These are phyloP conservation scores for Trichosanthes truncata DNA, from an alignment of 306 rosid genomes.

Conservation along the genomic window DNA sequence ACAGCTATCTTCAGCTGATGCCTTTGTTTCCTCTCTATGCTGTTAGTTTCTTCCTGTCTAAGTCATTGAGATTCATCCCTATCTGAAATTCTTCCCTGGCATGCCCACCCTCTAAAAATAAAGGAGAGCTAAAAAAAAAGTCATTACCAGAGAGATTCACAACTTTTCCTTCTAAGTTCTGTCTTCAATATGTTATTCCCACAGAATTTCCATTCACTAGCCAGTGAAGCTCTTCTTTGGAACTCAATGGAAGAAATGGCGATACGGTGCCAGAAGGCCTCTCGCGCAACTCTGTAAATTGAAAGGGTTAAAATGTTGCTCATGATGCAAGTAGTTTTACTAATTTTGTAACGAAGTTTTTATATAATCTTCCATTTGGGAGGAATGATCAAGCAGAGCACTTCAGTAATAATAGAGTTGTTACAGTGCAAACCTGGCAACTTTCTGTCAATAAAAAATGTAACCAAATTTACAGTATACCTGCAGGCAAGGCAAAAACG, in stretches of 20 bases:
- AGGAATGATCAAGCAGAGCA: not conserved
- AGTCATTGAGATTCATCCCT: not conserved
- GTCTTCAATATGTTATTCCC: conserved; percentile 10
- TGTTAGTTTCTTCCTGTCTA: too few relatives aligned
- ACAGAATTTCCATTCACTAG: conserved; percentile 17
- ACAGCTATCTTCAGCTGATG: not conserved
- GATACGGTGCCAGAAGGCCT: conserved; percentile 20
- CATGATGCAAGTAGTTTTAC: not conserved
- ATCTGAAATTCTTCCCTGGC: not conserved
- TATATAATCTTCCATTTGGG: too few relatives aligned
- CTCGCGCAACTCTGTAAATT: conserved; percentile 29
- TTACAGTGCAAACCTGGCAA: conserved; percentile 25
- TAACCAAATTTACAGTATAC: conserved; percentile 40
- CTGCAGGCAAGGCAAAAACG: conserved; percentile 9
- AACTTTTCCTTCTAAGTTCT: not conserved
- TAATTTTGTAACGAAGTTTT: not conserved
- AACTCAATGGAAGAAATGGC: conserved; percentile 16
- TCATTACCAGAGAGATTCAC: not conserved
- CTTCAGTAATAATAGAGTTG: not conserved
- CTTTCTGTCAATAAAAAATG: conserved; percentile 24
- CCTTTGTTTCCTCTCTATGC: too few relatives aligned
- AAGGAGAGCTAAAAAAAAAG: not conserved
- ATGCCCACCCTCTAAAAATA: not conserved
- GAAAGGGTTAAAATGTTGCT: not conserved
- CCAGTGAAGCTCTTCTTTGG: conserved; percentile 22